Percentiles rank a stretch among this genome's conserved stretches.
Conservation (phyloP, 2,329 filamentous ascomycete genomes). For the Epichloe sp. region DNA sequence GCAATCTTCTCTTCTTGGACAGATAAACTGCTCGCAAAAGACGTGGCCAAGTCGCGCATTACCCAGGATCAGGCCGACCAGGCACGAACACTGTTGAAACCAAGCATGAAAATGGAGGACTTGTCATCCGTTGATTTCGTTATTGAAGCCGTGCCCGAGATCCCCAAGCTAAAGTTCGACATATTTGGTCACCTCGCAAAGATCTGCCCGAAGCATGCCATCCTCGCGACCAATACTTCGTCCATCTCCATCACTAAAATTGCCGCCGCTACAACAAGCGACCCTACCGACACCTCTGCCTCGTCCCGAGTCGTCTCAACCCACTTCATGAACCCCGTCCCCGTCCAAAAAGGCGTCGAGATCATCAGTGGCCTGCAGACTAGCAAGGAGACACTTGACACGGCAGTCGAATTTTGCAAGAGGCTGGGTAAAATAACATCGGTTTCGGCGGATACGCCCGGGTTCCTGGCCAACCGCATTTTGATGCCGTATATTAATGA, state of each 20-base stretch:
- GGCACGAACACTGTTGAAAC: slow-evolving; percentile 53
- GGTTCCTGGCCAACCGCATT: slow-evolving; percentile 92
- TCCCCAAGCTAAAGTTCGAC: slow-evolving; percentile 70
- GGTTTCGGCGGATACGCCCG: slow-evolving; percentile 76
- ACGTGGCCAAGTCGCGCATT: slow-evolving; percentile 77
- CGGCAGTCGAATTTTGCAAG: slow-evolving; percentile 73
- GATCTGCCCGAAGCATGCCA: slow-evolving; percentile 70
- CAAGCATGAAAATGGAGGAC: slow-evolving; percentile 62
- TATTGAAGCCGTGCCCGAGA: slow-evolving; percentile 94
- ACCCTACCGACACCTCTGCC: slow-evolving; percentile 67
- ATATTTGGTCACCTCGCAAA: slow-evolving; percentile 77
- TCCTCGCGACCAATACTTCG: slow-evolving; percentile 96
- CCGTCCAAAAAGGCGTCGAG: slow-evolving; percentile 92
- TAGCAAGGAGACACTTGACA: slow-evolving; percentile 65
- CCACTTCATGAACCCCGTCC: slow-evolving; percentile 99
- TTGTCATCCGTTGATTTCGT: slow-evolving; percentile 85
- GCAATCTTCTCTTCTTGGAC: slow-evolving; percentile 1
- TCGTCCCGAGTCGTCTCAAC: slow-evolving; percentile 86
- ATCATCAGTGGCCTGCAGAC: slow-evolving; percentile 94
- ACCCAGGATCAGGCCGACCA: slow-evolving; percentile 69
- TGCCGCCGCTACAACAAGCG: slow-evolving; percentile 67
- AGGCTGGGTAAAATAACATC: slow-evolving; percentile 89
- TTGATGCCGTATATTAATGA: slow-evolving; percentile 99
- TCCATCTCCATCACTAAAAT: slow-evolving; percentile 96
- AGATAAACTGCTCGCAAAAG: slow-evolving; percentile 90